Evolutionary conservation across 75 land plant species (phyloP).

Genomic region (Selaginella moellendorffii): DNA sequence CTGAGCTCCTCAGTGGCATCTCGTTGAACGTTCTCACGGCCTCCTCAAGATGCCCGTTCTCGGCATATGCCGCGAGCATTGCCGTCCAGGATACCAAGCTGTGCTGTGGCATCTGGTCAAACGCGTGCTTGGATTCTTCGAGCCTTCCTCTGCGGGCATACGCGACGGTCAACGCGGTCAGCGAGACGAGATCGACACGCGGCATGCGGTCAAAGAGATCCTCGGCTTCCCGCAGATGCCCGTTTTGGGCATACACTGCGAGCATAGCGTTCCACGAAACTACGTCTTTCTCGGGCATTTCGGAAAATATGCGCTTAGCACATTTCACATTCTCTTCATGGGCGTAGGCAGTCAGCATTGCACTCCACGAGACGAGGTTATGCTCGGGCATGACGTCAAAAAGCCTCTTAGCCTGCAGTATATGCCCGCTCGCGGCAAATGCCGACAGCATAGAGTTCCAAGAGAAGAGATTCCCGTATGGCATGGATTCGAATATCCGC

Average conservation of each 20-base stretch:
- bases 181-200: neutral
- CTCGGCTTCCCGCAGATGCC: neutral
- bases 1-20: neutral
- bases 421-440: neutral
- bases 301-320: neutral
- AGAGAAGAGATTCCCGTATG: neutral
- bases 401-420: neutral
- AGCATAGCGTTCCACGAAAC: neutral
- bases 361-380: constrained; percentile 1
- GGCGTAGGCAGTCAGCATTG: neutral
- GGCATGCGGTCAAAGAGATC: neutral
- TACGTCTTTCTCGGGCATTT: neutral
- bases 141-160: neutral
- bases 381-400: neutral
- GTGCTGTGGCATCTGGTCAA: neutral
- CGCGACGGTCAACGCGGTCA: neutral
- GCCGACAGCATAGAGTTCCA: constrained; percentile 5
- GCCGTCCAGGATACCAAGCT: constrained; percentile 4
- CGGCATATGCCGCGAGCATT: neutral
- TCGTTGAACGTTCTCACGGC: neutral
- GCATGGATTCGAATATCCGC: neutral
- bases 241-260: neutral
- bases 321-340: neutral
- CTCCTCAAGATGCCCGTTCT: neutral
- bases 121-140: neutral